These are phyloP conservation scores for Solanum appendiculatum DNA, from an alignment of 257 asterid species.

Conservation along the genomic window DNA sequence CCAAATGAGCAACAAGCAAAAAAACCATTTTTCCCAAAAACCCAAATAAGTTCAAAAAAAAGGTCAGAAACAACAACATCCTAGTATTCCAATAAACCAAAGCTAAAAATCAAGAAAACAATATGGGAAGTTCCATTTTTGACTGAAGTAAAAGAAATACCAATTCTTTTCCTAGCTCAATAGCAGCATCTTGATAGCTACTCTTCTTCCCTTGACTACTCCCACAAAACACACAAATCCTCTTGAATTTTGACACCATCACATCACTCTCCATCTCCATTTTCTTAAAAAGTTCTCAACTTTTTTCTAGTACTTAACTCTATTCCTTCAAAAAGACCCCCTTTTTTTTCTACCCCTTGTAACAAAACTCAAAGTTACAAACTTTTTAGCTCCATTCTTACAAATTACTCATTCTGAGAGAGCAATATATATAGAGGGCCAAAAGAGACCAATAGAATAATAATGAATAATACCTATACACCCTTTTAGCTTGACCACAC, in stretches of 20 bases:
- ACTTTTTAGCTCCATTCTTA: neutral
- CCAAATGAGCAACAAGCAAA: neutral
- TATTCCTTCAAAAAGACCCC: conserved; percentile 3
- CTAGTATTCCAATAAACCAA: neutral
- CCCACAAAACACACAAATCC: conserved; percentile 90
- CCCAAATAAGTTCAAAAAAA: neutral
- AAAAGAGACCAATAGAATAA: conserved; percentile 1
- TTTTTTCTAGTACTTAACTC: neutral
- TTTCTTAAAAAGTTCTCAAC: neutral
- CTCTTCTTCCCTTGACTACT: conserved; percentile 87
- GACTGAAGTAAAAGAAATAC: conserved; percentile 18
- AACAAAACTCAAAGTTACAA: neutral
- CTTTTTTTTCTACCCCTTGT: neutral
- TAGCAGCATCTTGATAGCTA: conserved; percentile 86
- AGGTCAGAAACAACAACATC: neutral
- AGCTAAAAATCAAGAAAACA: neutral
- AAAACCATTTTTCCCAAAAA: neutral
- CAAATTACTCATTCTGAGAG: neutral
- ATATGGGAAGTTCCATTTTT: neutral
- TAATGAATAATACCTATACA: conserved; percentile 5
- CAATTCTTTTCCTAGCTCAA: conserved; percentile 72
- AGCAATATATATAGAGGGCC: neutral
- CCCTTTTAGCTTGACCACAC: conserved; percentile 17
- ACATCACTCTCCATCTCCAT: conserved; percentile 28
- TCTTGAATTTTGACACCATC: conserved; percentile 59